A percentile compares a stretch with the other conserved stretches of the same genome.
These are phyloP conservation scores for Colletotrichum lentis DNA, from an alignment of 2,329 filamentous ascomycete species.

Conservation along the genomic window DNA sequence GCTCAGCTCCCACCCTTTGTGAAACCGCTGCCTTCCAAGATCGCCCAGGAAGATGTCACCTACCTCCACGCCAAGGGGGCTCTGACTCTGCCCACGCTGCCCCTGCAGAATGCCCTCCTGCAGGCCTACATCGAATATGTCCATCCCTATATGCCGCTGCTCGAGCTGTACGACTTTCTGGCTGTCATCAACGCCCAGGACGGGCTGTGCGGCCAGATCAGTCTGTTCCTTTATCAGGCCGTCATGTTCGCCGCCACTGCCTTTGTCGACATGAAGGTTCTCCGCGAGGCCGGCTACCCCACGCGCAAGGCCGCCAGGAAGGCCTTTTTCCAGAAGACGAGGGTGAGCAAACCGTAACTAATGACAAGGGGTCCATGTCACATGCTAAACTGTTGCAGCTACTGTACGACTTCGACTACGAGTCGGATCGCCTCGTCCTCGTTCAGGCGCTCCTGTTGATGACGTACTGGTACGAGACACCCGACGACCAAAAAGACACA, in stretches of 20 bases:
- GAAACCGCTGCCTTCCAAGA: conserved; percentile 78
- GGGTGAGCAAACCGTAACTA: conserved; percentile 62
- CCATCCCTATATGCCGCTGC: conserved; percentile 90
- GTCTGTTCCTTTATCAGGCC: conserved; percentile 88
- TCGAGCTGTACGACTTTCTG: conserved; percentile 73
- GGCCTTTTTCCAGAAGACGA: conserved; percentile 86
- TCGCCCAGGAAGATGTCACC: conserved; percentile 81
- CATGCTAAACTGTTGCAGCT: conserved; percentile 59
- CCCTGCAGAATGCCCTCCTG: conserved; percentile 81
- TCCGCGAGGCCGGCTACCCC: conserved; percentile 79
- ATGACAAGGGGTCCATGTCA: conserved; percentile 38
- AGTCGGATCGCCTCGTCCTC: conserved; percentile 85
- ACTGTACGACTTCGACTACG: conserved; percentile 95
- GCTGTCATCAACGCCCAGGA: conserved; percentile 70
- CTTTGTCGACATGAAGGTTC: conserved; percentile 81
- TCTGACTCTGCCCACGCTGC: conserved; percentile 74
- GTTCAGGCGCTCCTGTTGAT: conserved; percentile 90
- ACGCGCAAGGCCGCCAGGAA: conserved; percentile 84
- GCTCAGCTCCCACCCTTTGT: conserved; percentile 73
- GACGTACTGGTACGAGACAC: conserved; percentile 98
- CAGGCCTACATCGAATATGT: conserved; percentile 88
- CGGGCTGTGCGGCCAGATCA: conserved; percentile 75
- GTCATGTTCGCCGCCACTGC: conserved; percentile 94
- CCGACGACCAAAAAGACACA: conserved; percentile 95
- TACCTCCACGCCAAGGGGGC: conserved; percentile 88